Evolutionary conservation across 139 green algal genomes (phyloP), one percentile per base, ranked within the genome.

Genomic region (Trebouxia sp.): DNA sequence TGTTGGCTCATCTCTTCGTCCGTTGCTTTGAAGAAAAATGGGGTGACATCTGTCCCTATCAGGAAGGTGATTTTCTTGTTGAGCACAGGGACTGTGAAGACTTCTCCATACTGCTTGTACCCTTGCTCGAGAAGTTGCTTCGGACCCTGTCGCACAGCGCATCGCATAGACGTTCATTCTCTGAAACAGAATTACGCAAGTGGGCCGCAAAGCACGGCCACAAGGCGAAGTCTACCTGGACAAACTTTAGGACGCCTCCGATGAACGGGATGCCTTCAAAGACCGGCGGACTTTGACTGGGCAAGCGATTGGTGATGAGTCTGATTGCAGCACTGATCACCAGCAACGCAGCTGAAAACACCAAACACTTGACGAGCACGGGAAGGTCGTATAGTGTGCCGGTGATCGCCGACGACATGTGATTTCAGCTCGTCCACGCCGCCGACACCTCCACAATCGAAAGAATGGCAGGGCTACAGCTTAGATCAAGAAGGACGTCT

Each of bases 1-100:
- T 89, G 92, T 85, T 98, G 94, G 87, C 88, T 95, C 86, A 98
- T 92, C 69, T 95, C 90, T 24, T 97, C 93, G 79, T 98, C 95
- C 26, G 83, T 92, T 30, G 91, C 94, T 82, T 98, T 99, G 91
- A 97, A 99, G 78, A 99, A 99, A 85, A 98, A 93, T 0, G 92
- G 82, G 14, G 88, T 88, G 1, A 94, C 96, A 43, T 95, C 83
- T 6, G 96, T 96, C 8, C 96, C 96, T 22, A 99, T 91, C 35
- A 99, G 83, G 85, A 99, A 99, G 28, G 96, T 99, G 70, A 99
- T 94, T 15, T 90, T 89, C 83, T 97, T 96, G 90, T 98, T 93
- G 26, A 95, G 84, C n/a, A 99, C 88, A n/a, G 94, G 92, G 24
- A 99, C 91, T 32, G 95, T 98, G 83, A 98, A 99, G 17, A 95